Evolutionary conservation across 1,284 basidiomycete species (phyloP), one percentile per base, ranked within the genome.

Genomic region (Melampsora americana): DNA sequence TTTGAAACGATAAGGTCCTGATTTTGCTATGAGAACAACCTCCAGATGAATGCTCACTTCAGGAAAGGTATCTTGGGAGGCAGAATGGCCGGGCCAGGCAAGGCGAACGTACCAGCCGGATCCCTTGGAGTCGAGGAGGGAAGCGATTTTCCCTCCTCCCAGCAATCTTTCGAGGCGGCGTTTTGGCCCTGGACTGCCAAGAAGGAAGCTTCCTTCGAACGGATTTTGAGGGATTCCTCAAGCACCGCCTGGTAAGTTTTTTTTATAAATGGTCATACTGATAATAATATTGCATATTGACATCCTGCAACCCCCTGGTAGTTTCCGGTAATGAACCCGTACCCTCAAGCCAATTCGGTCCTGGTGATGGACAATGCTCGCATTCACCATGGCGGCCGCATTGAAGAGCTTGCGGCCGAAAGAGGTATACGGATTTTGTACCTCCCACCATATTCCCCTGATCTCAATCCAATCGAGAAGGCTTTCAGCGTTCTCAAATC

Each of bases 401-500:
- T 35, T 32, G n/a, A 9, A 32, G 12, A 39, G 30, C 3, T 26
- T 9, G 9, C n/a, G 12, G 7, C 4, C 12, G 7, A n/a, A 26
- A 5, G 5, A 35, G 12, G 26, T 4, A 32, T 66, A 1, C 5
- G 42, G 2, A 26, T 66, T n/a, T 14, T 68, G 1, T 68, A 53
- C 32, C 48, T 68, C n/a, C 66, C 66, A 12, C 44, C 66, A 28
- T 53, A 68, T 44, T 53, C 46, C 1, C 66, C 66, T 1, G 66
- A 68, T 50, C 35, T 68, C n/a, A 68, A 53, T 28, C 66, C 66
- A 28, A 68, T 68, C n/a, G 46, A 68, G 35, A 68, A 68, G 28
- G 20, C 50, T 7, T 68, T 68, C 35, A 48, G 42, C 5, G 66
- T 68, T 3, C 18, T 68, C 1, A 68, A 68, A 30, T 50, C 44